A percentile compares a stretch with the other conserved stretches of the same genome.
Conservation (phyloP, 169 alveolate species). For the Plasmodium yoelii region DNA sequence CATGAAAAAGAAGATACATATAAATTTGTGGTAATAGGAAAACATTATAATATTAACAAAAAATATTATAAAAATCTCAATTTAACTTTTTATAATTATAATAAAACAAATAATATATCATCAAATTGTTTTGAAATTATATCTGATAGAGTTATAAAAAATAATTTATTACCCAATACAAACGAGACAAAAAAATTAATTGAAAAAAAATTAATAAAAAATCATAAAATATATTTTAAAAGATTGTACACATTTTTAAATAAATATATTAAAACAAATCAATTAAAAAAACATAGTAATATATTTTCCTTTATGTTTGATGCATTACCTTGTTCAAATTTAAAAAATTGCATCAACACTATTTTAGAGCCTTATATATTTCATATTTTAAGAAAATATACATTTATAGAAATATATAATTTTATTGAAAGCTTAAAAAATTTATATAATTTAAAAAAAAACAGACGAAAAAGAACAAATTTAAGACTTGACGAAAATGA, state of each 20-base stretch:
- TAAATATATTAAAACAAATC: slow-evolving; percentile 17
- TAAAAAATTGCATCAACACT: slow-evolving; percentile 7
- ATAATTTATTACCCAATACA: too few relatives aligned
- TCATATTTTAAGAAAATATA: slow-evolving; percentile 12
- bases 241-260: slow-evolving; percentile 40
- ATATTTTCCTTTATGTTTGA: slow-evolving; percentile 63
- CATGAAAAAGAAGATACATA: too few relatives aligned
- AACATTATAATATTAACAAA: slow-evolving; percentile 1
- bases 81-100: slow-evolving; percentile 3
- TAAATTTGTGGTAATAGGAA: background rate
- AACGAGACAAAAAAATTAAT: background rate
- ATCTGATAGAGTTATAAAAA: too few relatives aligned
- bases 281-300: slow-evolving; percentile 45
- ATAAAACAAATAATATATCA: background rate
- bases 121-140: background rate
- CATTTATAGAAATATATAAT: slow-evolving; percentile 40
- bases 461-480: slow-evolving; percentile 6
- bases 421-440: slow-evolving; percentile 57
- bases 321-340: slow-evolving; percentile 47
- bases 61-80: background rate
- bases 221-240: slow-evolving; percentile 19
- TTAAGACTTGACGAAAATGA: slow-evolving; percentile 15
- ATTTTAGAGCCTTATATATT: slow-evolving; percentile 26
- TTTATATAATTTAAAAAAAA: slow-evolving; percentile 52
- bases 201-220: slow-evolving; percentile 14